Base-by-base conservation (phyloP, 2,329 filamentous ascomycete species). In the Neonectria faginata region DNA sequence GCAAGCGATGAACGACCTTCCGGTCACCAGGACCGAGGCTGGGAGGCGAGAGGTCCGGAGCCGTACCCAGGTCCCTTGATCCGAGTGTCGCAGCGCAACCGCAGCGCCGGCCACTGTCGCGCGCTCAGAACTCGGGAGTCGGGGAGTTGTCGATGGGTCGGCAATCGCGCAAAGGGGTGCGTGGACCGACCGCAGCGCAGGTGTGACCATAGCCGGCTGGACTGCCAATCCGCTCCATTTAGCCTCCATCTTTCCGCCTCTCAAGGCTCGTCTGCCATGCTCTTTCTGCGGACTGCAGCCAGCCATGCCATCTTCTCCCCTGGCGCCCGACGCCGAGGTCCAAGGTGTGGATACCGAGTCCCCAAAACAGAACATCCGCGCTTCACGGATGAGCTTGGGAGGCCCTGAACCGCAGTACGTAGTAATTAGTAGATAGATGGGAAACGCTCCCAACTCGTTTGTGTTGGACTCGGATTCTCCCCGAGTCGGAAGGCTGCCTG, bases 21-120 rank as follows among this genome's bases (percentile, higher is more conserved):
- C 69, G 65, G 70, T 54, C 69, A 54, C 45, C 44, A 65, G 70
- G 66, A 55, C 72, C 72, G 72, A 74, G 72, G 72, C 66, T 73
- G 59, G n/a, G 31, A 36, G 27, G 22, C 42, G 39, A 27, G 58
- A n/a, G 55, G 50, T 31, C 25, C 54, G 52, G 55, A 48, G 52
- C 62, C 65, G 55, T 20, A 36, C 41, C 48, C 58, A 44, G 33
- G 70, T 71, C 72, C 72, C 57, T 74, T 74, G 70, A 74, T 58
- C 72, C 72, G 72, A 70, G 55, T 60, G 27, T 51, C 58, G 63
- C 62, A 56, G 18, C 39, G 39, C 39, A 42, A 56, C 14, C 14
- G 36, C 36, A n/a, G 60, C 55, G 57, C 53, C 55, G 27, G 31
- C 31, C 18, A 31, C 33, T 25, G 51, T 53, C 31, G 48, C 20